phyloP scores from a whole-genome alignment of 768 basidiomycete species.

The Mycena galopus region DNA sequence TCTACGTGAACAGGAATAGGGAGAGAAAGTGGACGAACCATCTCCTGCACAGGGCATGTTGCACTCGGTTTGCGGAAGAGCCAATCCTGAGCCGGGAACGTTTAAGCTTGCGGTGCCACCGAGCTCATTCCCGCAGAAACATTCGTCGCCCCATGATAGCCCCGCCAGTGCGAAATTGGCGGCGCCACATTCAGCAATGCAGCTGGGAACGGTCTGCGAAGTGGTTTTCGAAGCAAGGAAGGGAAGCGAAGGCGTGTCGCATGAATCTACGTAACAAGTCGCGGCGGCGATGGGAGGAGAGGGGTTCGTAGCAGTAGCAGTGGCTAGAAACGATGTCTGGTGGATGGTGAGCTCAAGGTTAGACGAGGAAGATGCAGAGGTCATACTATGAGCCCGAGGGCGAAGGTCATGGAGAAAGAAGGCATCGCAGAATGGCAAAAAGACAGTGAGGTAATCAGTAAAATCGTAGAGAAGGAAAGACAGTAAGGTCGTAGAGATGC shows the following conservation, averaged over 20 bases:
- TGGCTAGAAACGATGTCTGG: conserved; percentile 25
- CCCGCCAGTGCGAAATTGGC: conserved; percentile 20
- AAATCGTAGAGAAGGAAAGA: conserved; percentile 20
- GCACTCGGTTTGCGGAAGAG: conserved; percentile 26
- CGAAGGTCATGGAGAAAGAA: conserved; percentile 26
- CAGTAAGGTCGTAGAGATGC: conserved; percentile 16
- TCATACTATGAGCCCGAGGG: conserved; percentile 24
- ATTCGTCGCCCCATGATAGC: conserved; percentile 26
- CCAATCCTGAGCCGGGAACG: conserved; percentile 25
- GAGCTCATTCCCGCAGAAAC: conserved; percentile 25
- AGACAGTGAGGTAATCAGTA: conserved; percentile 23
- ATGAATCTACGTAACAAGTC: conserved; percentile 24
- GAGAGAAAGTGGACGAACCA: conserved; percentile 21
- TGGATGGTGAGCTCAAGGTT: conserved; percentile 26
- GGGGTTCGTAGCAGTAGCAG: conserved; percentile 20
- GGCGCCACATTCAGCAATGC: conserved; percentile 26
- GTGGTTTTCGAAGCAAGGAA: conserved; percentile 20
- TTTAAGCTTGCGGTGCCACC: conserved; percentile 24
- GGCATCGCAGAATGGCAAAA: conserved; percentile 22
- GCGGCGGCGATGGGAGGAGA: conserved; percentile 17
- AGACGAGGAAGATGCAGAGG: conserved; percentile 20
- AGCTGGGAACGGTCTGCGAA: conserved; percentile 25
- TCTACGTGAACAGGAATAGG: conserved; percentile 11
- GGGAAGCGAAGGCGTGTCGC: conserved; percentile 21
- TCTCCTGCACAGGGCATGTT: conserved; percentile 24